Conservation (phyloP, 306 rosid genomes). For the Vigna trinervia region DNA sequence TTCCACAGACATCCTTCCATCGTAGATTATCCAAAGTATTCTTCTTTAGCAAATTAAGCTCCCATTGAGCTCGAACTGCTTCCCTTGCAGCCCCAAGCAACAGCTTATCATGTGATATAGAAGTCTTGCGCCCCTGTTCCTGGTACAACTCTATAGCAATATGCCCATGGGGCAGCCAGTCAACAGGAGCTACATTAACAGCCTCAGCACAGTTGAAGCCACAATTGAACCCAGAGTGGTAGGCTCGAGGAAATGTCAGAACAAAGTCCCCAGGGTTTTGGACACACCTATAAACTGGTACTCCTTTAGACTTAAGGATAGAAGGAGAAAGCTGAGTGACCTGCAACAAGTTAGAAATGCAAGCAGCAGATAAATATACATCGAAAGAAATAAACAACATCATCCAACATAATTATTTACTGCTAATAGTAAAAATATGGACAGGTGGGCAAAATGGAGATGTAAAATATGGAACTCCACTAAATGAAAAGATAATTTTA, state of each 20-base stretch:
- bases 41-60: slow-evolving; percentile 82
- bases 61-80: slow-evolving; percentile 99
- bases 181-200: slow-evolving; percentile 98
- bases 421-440: slow-evolving; percentile 17
- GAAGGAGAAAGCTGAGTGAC: slow-evolving; percentile 98
- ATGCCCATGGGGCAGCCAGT: slow-evolving; percentile 99
- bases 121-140: slow-evolving; percentile 91
- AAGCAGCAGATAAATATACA: slow-evolving; percentile 30
- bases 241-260: slow-evolving; percentile 98
- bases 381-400: slow-evolving; percentile 32
- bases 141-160: slow-evolving; percentile 82
- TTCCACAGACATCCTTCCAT: slow-evolving; percentile 91
- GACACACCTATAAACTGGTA: slow-evolving; percentile 95
- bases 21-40: slow-evolving; percentile 75
- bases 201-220: slow-evolving; percentile 99
- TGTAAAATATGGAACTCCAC: slow-evolving; percentile 11
- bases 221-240: slow-evolving; percentile 95
- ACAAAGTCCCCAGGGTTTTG: slow-evolving; percentile 97
- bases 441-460: slow-evolving; percentile 18
- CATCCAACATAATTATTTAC: slow-evolving; percentile 29
- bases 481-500: slow-evolving; percentile 17
- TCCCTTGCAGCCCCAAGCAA: slow-evolving; percentile 99
- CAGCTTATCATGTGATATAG: slow-evolving; percentile 94
- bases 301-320: slow-evolving; percentile 84
- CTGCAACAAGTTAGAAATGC: slow-evolving; percentile 57